phyloP scores from a whole-genome alignment of 129 eudicot species.

The Artemisia tridentata region DNA sequence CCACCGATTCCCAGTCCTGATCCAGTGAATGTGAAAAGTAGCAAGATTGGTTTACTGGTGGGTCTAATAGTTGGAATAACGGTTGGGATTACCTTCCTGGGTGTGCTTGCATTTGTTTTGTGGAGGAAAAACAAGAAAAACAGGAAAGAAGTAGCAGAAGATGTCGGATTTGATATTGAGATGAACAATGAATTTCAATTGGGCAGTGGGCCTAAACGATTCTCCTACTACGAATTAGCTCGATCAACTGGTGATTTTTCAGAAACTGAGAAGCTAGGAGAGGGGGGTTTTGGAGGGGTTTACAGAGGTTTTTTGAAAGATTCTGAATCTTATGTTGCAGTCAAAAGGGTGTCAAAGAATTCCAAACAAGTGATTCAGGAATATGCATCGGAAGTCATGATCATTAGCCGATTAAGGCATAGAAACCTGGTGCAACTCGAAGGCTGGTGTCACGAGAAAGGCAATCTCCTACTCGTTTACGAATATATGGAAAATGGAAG shows the following conservation, averaged over 20 bases:
- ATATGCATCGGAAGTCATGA: conserved; percentile 45
- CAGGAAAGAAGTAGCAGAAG: conserved; percentile 12
- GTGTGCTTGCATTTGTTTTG: conserved; percentile 13
- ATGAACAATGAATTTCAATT: conserved; percentile 37
- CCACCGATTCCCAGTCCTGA: not conserved
- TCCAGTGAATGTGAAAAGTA: conserved; percentile 2
- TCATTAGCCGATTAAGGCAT: conserved; percentile 50
- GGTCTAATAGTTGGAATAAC: conserved; percentile 23
- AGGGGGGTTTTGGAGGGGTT: conserved; percentile 46
- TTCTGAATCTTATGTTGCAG: conserved; percentile 27
- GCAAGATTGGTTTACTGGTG: not conserved
- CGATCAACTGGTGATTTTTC: conserved; percentile 37
- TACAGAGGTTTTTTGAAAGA: conserved; percentile 35
- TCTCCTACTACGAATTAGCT: conserved; percentile 38
- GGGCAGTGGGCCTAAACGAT: conserved; percentile 45
- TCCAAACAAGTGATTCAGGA: conserved; percentile 46
- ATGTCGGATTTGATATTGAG: conserved; percentile 13
- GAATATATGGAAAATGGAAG: conserved; percentile 42
- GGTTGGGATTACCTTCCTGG: conserved; percentile 22
- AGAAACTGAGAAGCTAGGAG: conserved; percentile 45
- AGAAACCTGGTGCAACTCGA: conserved; percentile 48
- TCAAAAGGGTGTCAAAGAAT: conserved; percentile 36
- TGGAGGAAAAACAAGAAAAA: conserved; percentile 30
- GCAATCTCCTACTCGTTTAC: conserved; percentile 41
- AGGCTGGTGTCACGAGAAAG: conserved; percentile 50